A percentile compares a stretch with the other conserved stretches of the same genome.
These are phyloP conservation scores for Phytopythium delawarense DNA, from an alignment of 352 stramenopile species.

Conservation along the genomic window DNA sequence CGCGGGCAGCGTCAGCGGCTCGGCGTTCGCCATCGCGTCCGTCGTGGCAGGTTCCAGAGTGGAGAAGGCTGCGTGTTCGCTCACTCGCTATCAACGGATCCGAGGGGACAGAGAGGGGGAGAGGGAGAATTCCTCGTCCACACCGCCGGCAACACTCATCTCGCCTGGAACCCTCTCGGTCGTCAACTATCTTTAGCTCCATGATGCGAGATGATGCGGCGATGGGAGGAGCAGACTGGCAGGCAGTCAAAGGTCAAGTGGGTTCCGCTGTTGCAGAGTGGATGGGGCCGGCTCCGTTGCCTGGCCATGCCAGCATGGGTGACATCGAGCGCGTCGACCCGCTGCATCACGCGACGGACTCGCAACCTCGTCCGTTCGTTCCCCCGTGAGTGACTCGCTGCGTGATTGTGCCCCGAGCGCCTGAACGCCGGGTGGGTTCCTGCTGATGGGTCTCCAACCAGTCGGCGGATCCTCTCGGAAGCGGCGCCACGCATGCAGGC, in stretches of 20 bases:
- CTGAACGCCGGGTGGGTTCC: no score
- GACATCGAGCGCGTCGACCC: no score
- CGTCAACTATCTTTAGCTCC: no score
- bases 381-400: no score
- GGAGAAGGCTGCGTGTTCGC: neutral
- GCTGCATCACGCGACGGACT: no score
- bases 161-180: no score
- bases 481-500: neutral
- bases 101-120: neutral
- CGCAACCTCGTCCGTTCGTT: no score
- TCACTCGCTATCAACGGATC: neutral
- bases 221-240: no score
- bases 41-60: neutral
- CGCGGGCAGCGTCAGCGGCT: conserved; percentile 31
- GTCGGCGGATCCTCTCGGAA: neutral
- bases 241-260: no score
- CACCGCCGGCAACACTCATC: no score
- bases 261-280: neutral
- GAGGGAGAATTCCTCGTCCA: neutral
- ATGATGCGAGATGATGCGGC: no score
- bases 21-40: neutral
- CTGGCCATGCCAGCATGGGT: no score
- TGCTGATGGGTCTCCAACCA: neutral
- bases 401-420: neutral
- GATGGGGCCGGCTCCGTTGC: neutral